These are phyloP conservation scores for Gaultheria prostrata DNA, from an alignment of 148 eudicot genomes.

Conservation along the genomic window DNA sequence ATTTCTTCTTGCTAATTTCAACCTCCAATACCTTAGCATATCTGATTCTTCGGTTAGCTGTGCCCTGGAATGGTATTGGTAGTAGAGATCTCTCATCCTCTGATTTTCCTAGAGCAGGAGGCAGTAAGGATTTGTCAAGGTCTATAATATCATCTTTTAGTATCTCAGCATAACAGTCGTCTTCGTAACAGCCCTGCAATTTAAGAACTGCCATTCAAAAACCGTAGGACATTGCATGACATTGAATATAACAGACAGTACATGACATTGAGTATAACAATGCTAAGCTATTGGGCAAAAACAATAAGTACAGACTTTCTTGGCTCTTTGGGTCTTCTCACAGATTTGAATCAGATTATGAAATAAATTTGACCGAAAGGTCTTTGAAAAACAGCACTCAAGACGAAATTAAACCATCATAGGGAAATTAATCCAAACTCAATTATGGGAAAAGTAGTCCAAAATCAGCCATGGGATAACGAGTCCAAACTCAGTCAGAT, in stretches of 20 bases:
- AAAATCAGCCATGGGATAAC: too few species aligned
- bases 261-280: background rate
- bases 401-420: background rate
- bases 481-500: background rate
- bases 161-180: constrained; percentile 81
- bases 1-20: background rate
- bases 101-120: constrained; percentile 2
- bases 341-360: background rate
- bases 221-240: background rate
- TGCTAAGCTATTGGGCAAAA: background rate
- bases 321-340: background rate
- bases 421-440: background rate
- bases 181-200: constrained; percentile 34
- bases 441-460: background rate
- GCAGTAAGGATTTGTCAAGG: constrained; percentile 51
- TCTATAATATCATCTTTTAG: constrained; percentile 74
- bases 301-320: background rate
- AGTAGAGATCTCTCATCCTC: constrained; percentile 14
- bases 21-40: background rate
- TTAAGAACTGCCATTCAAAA: background rate
- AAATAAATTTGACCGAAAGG: background rate
- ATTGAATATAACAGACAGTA: background rate
- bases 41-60: constrained; percentile 60
- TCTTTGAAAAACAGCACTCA: background rate
- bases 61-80: constrained; percentile 48